phyloP scores from a whole-genome alignment of 805 yeast species.

The Metschnikowia amazonensis region DNA sequence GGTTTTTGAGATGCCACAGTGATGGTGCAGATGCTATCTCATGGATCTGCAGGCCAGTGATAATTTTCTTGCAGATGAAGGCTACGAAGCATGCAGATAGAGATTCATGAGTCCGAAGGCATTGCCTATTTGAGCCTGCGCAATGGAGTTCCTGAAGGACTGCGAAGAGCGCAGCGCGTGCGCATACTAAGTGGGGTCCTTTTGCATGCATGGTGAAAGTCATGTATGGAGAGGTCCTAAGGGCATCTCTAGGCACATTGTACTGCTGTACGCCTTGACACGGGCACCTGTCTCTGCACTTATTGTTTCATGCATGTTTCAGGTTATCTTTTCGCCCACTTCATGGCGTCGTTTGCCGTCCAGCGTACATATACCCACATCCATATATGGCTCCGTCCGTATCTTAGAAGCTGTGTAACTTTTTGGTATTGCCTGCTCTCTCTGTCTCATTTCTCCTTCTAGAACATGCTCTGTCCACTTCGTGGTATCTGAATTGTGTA shows the following conservation, averaged over 20 bases:
- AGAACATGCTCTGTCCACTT: no score
- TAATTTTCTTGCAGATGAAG: neutral
- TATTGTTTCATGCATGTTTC: neutral
- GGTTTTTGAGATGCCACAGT: neutral
- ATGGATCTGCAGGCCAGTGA: neutral
- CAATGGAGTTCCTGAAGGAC: neutral
- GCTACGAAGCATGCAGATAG: neutral
- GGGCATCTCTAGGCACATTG: no score
- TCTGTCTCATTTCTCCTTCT: no score
- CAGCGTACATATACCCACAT: no score
- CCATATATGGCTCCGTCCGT: no score
- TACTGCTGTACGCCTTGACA: no score
- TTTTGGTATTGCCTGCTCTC: no score
- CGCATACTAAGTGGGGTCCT: neutral
- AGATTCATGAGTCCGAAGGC: neutral
- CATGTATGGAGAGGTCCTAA: neutral
- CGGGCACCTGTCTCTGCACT: no score
- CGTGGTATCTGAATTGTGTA: no score
- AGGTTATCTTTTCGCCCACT: no score
- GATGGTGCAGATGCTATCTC: neutral
- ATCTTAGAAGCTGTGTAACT: no score
- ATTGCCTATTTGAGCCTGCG: constrained; percentile 5
- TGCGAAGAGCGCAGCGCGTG: neutral
- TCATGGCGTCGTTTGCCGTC: no score
- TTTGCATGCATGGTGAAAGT: neutral